Conservation (phyloP, 768 basidiomycete species). For the Pulveroboletus ravenelii region DNA sequence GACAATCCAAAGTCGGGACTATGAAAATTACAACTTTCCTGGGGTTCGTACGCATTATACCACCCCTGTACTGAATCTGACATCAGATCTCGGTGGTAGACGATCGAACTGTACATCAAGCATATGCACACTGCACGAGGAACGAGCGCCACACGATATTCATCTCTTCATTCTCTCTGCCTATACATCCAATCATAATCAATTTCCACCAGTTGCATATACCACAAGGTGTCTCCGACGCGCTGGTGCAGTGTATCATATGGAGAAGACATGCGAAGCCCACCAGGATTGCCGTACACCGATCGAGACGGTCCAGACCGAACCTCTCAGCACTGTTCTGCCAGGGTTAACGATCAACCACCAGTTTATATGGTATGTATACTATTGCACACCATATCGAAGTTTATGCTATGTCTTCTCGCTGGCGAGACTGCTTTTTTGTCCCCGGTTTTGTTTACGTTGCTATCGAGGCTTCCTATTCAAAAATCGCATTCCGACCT, state of each 20-base stretch:
- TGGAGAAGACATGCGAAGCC: neutral
- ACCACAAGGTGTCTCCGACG: slow-evolving; percentile 1
- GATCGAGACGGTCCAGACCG: neutral
- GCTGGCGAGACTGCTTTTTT: slow-evolving; percentile 1
- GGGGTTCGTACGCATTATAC: slow-evolving; percentile 11
- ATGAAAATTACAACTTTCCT: neutral
- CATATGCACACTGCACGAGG: neutral
- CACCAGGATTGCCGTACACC: neutral
- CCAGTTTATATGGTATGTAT: slow-evolving; percentile 1
- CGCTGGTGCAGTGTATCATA: slow-evolving; percentile 25
- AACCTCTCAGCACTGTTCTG: neutral
- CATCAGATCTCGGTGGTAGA: slow-evolving; percentile 5
- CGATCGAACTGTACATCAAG: neutral
- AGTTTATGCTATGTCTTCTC: slow-evolving; percentile 1
- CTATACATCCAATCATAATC: neutral
- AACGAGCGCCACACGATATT: neutral
- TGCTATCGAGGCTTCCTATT: neutral
- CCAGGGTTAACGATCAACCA: neutral
- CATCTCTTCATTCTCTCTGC: neutral
- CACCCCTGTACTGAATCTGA: neutral
- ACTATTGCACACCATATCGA: slow-evolving; percentile 1
- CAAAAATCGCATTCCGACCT: neutral
- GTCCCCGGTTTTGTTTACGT: neutral
- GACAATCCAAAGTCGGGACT: slow-evolving; percentile 1
- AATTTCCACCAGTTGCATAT: neutral